These are phyloP conservation scores for Viola odorata DNA, from an alignment of 345 rosid species.

Conservation along the genomic window DNA sequence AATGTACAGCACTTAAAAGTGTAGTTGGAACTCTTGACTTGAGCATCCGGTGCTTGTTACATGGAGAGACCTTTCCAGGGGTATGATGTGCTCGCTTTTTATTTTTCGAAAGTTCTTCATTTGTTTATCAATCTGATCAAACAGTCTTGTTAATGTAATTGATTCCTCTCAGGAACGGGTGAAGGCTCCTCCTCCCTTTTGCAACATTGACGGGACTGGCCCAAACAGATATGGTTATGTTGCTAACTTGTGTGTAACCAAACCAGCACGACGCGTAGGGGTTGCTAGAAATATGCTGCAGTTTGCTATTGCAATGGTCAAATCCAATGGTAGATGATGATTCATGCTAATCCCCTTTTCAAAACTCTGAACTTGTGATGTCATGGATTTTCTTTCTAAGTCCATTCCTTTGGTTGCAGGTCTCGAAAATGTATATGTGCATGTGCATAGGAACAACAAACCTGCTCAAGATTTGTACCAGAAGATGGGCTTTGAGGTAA, in stretches of 20 bases:
- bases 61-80: slow-evolving; percentile 89
- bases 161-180: slow-evolving; percentile 46
- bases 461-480: slow-evolving; percentile 60
- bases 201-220: slow-evolving; percentile 33
- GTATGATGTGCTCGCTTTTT: slow-evolving; percentile 24
- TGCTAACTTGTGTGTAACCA: slow-evolving; percentile 70
- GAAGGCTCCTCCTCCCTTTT: slow-evolving; percentile 45
- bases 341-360: neutral
- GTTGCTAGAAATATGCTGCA: slow-evolving; percentile 71
- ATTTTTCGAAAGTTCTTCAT: slow-evolving; percentile 4
- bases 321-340: slow-evolving; percentile 44
- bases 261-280: slow-evolving; percentile 82
- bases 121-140: neutral
- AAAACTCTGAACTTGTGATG: neutral
- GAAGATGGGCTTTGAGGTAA: slow-evolving; percentile 75
- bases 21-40: slow-evolving; percentile 88
- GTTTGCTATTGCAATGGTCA: slow-evolving; percentile 60
- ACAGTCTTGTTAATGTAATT: slow-evolving; percentile 7
- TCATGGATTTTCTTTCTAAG: slow-evolving; percentile 5
- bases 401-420: slow-evolving; percentile 34
- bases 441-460: slow-evolving; percentile 60
- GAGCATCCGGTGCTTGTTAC: slow-evolving; percentile 51
- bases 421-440: slow-evolving; percentile 57
- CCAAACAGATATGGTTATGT: slow-evolving; percentile 63
- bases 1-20: slow-evolving; percentile 63